Evolutionary conservation across 352 stramenopile species (phyloP), one percentile per base, ranked within the genome.

Genomic region (Phytophthora constricta): DNA sequence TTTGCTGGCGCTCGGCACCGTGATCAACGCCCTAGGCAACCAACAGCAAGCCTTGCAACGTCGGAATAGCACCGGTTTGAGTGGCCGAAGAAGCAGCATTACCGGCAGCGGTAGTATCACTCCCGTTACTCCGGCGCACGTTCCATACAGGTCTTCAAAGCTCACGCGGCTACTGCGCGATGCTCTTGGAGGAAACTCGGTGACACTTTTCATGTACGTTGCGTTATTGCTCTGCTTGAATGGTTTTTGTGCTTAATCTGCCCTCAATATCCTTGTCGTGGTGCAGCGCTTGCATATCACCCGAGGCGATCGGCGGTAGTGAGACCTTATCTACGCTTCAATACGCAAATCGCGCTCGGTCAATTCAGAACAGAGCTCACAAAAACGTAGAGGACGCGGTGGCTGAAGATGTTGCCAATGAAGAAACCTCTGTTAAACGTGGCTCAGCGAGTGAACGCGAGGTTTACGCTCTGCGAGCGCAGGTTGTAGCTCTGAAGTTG

Each of bases 111-210:
- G 58, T 16, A 25, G 25, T 41, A 39, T 55, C 23, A 23, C 23
- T 4, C 13, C 26, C 42, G 13, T 34, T 39, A 19, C 14, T 4
- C 4, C 42, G 37, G 56, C 68, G 23, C 80, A 92, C 53, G 79
- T 96, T 3, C 83, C 87, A 1, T 96, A 96, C 54, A 72, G 87
- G 23, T 90, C 85, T 14, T 94, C 86, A 7, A 96, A 96, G 58
- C 60, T 96, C n/a, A 96, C 87, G 10, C 71, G 87, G 0, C 62
- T 96, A n/a, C 68, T 96, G 1, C 84, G 92, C 58, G 86, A 96
- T 37, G 87, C 87, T 1, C 76, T 96, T 11, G 87, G 87, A 37
- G 87, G 87, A 3, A 96, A 96, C 58, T 94, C 86, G 57, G 72
- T 87, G 8, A 96, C 87, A 1, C 66, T 96, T 4, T 96, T 96